Base-by-base conservation (phyloP, 345 rosid genomes). In the Adansonia digitata region DNA sequence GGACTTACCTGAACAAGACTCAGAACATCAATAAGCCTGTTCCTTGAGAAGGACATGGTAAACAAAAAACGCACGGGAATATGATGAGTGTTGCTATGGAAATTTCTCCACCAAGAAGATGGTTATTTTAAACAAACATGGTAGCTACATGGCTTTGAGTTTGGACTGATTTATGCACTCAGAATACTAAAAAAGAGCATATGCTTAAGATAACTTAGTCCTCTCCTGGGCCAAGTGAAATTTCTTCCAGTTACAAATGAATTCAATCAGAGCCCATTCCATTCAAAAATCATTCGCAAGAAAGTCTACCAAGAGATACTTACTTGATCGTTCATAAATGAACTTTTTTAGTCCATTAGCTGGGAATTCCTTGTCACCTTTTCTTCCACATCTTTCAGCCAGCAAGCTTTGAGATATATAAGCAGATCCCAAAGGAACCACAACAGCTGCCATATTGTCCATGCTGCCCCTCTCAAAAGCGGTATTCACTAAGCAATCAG, bases 401-500 rank as follows among this genome's bases (percentile, higher is more conserved):
- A 56, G 77, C 55, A 76, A 77, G 74, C 75, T 86, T 70, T 85
- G 86, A 81, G 89, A 80, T 67, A 80, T 69, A 77, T 60, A 77
- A 75, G 74, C 61, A 51, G 90, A 83, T 75, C 81, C 84, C 69
- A 94, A 75, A 60, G 98, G 97, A 65, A 92, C 90, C 72, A 94
- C 91, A 76, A 86, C 85, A 66, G 88, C 89, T 74, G 97, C 98
- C 84, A 89, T 75, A 75, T 94, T 94, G 82, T 94, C 97, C 91
- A 77, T 85, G 72, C 97, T 94, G 68, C 98, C 98, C 81, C 79
- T 84, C 73, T 87, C 84, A 73, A 84, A 86, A 59, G 97, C 98
- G 60, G 88, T 77, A 76, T 87, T 86, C 60, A 86, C 91, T 78
- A 94, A 79, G 79, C 97, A 92, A 82, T 91, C 89, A 82, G 98